Evolutionary conservation across 192 early-diverging fungal species (phyloP).

Genomic region (Backusella parvicylindrica): DNA sequence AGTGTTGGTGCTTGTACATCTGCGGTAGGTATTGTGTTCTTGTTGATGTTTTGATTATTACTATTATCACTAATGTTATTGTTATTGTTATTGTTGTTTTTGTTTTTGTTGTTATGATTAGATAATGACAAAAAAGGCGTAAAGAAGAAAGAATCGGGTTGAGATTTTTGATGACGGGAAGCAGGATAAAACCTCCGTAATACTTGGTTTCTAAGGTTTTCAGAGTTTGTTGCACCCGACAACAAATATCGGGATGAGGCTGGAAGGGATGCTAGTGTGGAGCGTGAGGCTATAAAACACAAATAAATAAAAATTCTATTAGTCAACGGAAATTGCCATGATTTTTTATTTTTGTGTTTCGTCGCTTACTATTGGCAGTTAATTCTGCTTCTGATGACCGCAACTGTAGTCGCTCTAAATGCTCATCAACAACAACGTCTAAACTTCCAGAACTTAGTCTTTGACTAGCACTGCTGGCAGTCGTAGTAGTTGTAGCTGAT

Average conservation of each 20-base stretch:
- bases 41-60: not conserved
- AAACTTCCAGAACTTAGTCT: constrained; percentile 1
- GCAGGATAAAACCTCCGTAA: constrained; percentile 14
- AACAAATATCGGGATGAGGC: constrained; percentile 15
- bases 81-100: not conserved
- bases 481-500: constrained; percentile 3
- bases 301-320: not conserved
- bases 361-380: not conserved
- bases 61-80: not conserved
- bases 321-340: not conserved
- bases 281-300: constrained; percentile 1
- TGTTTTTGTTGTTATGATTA: not conserved
- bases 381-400: not conserved
- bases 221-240: constrained; percentile 11
- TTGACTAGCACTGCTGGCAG: not conserved
- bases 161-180: constrained; percentile 1
- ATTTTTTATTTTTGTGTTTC: not conserved
- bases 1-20: not conserved
- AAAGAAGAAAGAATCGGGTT: not conserved
- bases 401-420: not conserved
- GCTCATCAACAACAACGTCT: not conserved
- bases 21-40: not conserved
- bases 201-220: constrained; percentile 14
- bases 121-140: constrained; percentile 5
- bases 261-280: constrained; percentile 7